Base-by-base conservation (phyloP, 164 flowering plant species). In the Piper longum region DNA sequence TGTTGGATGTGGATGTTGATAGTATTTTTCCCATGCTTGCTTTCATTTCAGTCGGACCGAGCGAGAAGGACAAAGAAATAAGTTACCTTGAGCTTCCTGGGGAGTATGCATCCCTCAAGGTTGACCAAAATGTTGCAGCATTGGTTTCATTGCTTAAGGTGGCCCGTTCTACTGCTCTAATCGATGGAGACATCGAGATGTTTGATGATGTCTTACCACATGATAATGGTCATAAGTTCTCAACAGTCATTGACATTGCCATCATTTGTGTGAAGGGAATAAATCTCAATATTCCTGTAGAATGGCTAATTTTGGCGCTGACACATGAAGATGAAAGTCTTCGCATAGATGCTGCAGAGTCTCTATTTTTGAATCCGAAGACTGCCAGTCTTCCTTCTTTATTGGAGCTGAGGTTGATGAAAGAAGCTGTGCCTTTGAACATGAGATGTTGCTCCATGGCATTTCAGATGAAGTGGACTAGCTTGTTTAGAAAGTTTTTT, bases 381-480 rank as follows among this genome's bases (percentile, higher is more conserved):
- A 85, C 95, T 48, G 66, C 95, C 59, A 91, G 88, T 71, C 65
- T 95, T 43, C 99, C 99, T 66, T 95, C 99, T 54, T 70, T 75
- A 60, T 78, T 95, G 70, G 99, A 95, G 67, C 95, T 95, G 42
- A 76, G 74, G 66, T 72, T 93, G 71, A 69, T 93, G 88, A 88
- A 78, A 69, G 77, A 80, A 74, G 86, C 97, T 19, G 73, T 93
- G 56, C 99, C 95, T 19, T 70, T 95, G 76, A 95, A 95, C 72
- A 95, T 95, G 99, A 83, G 97, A 62, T 85, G 87, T 75, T 78
- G 79, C 76, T 95, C 99, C 11, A 95, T 95, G 57, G 91, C 87
- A 60, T 95, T 95, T 71, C 96, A 87, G 76, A 95, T 95, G 99
- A 95, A 95, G 75, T 95, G 95, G 96, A 75, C 72, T 58, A 87